Evolutionary conservation across 306 rosid genomes (phyloP), one percentile per base, ranked within the genome.

Genomic region (Quercus aquifolioides): DNA sequence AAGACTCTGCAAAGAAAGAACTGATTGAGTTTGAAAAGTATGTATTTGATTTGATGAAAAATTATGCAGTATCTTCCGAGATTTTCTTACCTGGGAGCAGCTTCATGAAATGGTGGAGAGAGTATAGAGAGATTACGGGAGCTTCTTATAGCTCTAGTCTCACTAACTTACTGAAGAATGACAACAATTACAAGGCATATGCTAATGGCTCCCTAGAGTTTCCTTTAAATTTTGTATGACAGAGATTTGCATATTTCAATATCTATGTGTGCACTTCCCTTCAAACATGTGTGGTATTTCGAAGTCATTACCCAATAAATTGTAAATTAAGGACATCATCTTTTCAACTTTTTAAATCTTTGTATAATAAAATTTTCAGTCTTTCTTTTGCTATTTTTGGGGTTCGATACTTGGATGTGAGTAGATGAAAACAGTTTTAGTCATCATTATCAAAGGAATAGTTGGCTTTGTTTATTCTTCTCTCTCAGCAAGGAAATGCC

Each of bases 61-160:
- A 80, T 0, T 87, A 80, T 21, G 83, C 73, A 4, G 89, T 92
- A 23, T 86, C 96, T 2, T 81, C 93, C 0, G 97, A 94, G 79
- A 90, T 94, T 78, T 92, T 94, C 84, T 78, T 90, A 26, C 1
- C 4, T 7, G 1, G 21, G 0, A 88, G 97, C 75, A 92, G 90
- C 81, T 94, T 84, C n/a, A 94, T 89, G 96, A 0, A 0, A 41
- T 90, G 97, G 98, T 94, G 92, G 94, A 28, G 64, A 1, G 62
- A 79, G 19, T 92, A 92, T 62, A 5, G 8, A 18, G 51, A 19
- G 4, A 5, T 74, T 15, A 35, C 21, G 76, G 87, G 80, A 46
- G 6, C 6, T 31, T 9, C 58, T 14, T 26, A 72, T 59, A 18
- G 43, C 26, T 76, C 87, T 18, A 4, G 0, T 4, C 86, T 94